Conservation (phyloP, 371 early-diverging fungal genomes). For the Choanephora cucurbitarum region DNA sequence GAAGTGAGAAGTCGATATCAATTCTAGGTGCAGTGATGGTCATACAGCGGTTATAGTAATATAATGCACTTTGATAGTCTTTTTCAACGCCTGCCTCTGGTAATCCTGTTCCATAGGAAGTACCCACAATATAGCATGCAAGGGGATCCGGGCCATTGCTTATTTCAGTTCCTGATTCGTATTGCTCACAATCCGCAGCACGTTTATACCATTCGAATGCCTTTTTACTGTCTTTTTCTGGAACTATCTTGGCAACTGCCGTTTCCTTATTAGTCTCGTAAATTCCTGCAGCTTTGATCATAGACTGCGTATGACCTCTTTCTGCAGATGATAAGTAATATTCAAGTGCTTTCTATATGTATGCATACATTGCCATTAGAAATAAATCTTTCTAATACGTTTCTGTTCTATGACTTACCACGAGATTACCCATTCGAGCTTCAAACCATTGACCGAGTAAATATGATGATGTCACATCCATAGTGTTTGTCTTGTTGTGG, state of each 20-base stretch:
- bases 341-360: slow-evolving; percentile 42
- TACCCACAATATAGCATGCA: slow-evolving; percentile 51
- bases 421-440: slow-evolving; percentile 36
- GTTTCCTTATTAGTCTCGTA: slow-evolving; percentile 30
- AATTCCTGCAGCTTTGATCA: slow-evolving; percentile 48
- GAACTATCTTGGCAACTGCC: slow-evolving; percentile 8
- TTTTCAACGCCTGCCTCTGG: slow-evolving; percentile 45
- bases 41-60: slow-evolving; percentile 52
- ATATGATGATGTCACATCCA: slow-evolving; percentile 54
- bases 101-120: slow-evolving; percentile 44
- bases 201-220: slow-evolving; percentile 51
- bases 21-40: slow-evolving; percentile 47
- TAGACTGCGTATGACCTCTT: slow-evolving; percentile 46
- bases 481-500: slow-evolving; percentile 25
- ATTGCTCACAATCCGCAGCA: slow-evolving; percentile 42
- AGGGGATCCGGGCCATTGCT: slow-evolving; percentile 45
- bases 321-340: slow-evolving; percentile 45
- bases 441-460: slow-evolving; percentile 51
- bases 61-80: slow-evolving; percentile 43
- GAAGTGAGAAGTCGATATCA: slow-evolving; percentile 40
- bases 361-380: background rate
- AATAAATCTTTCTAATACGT: background rate
- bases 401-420: slow-evolving; percentile 30
- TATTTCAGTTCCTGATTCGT: slow-evolving; percentile 23
- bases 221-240: slow-evolving; percentile 39